Conservation (phyloP, 2,329 filamentous ascomycete species). For the Blumeria hordei region DNA sequence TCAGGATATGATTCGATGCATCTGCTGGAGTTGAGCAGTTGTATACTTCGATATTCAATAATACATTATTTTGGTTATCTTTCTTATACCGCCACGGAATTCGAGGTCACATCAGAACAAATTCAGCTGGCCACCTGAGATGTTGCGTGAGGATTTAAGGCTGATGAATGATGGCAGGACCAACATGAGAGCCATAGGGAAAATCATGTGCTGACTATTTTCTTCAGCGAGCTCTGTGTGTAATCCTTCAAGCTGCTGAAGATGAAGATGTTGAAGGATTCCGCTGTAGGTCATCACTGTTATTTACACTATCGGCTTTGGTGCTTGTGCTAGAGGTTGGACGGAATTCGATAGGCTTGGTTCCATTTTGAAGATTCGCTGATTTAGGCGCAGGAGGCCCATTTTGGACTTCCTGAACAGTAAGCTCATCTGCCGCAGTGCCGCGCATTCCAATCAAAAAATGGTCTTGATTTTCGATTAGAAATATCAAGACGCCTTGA, state of each 20-base stretch:
- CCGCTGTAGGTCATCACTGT: neutral
- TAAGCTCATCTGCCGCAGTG: slow-evolving; percentile 76
- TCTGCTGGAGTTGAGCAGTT: no score
- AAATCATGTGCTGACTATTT: neutral
- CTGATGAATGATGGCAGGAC: no score
- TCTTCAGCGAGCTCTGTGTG: neutral
- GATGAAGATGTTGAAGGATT: neutral
- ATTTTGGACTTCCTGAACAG: slow-evolving; percentile 38
- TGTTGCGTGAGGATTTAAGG: no score
- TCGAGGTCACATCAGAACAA: no score
- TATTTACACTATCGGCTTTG: neutral
- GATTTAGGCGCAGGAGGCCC: slow-evolving; percentile 19
- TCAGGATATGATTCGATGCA: no score
- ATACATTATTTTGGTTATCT: no score
- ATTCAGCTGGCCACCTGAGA: no score
- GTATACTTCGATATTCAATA: no score
- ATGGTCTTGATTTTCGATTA: slow-evolving; percentile 96
- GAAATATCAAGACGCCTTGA: slow-evolving; percentile 88
- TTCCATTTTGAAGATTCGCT: neutral
- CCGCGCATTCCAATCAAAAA: slow-evolving; percentile 97
- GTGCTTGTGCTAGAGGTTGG: neutral
- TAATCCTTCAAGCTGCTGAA: neutral
- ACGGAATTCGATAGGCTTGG: neutral
- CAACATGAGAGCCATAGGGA: no score
- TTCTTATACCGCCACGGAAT: no score